Conservation (phyloP, 225 moss, liverwort and hornwort species). For the Physcomitrium patens region DNA sequence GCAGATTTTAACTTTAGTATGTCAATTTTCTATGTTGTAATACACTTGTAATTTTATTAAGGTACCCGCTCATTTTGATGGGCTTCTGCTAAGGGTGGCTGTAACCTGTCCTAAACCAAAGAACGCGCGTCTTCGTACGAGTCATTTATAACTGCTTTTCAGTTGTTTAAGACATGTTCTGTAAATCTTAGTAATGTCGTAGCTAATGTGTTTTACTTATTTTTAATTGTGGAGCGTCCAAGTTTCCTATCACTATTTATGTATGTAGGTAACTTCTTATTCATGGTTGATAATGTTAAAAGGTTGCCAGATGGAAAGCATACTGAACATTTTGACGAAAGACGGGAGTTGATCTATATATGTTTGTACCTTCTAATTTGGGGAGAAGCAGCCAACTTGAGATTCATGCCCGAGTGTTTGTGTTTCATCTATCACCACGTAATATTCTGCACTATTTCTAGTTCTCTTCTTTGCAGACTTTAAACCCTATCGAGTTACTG, state of each 20-base stretch:
- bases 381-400: slow-evolving; percentile 92
- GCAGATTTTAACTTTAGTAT: slow-evolving; percentile 16
- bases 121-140: background rate
- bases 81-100: slow-evolving; percentile 17
- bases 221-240: slow-evolving; percentile 8
- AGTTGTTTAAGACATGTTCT: too few relatives aligned
- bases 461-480: background rate
- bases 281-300: slow-evolving; percentile 33
- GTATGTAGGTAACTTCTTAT: slow-evolving; percentile 13
- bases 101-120: slow-evolving; percentile 10
- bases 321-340: slow-evolving; percentile 49
- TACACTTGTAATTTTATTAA: background rate
- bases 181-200: too few relatives aligned
- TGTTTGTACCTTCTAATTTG: slow-evolving; percentile 86
- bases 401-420: slow-evolving; percentile 98
- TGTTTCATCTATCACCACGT: slow-evolving; percentile 93
- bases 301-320: slow-evolving; percentile 51
- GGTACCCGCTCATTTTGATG: slow-evolving; percentile 9
- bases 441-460: slow-evolving; percentile 38
- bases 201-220: background rate
- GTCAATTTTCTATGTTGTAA: slow-evolving; percentile 5
- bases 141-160: too few relatives aligned
- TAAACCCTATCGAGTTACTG: slow-evolving; percentile 4
- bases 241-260: background rate
- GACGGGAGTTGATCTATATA: slow-evolving; percentile 79